phyloP scores from a whole-genome alignment of 768 basidiomycete species.

The Suillus plorans region DNA sequence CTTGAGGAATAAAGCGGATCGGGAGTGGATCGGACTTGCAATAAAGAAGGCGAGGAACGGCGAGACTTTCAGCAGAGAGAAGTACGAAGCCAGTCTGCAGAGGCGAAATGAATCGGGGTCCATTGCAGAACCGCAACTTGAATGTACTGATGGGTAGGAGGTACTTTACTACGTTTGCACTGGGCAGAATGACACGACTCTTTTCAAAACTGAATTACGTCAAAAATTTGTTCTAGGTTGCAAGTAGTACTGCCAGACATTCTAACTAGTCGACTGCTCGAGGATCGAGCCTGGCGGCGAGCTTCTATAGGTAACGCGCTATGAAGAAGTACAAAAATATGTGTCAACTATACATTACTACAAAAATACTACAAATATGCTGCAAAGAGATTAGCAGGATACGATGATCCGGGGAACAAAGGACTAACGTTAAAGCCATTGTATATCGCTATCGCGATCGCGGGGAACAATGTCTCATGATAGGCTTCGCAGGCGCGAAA shows the following conservation, averaged over 20 bases:
- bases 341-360: neutral
- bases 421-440: neutral
- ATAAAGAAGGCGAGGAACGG: slow-evolving; percentile 50
- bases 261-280: neutral
- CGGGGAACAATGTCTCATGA: slow-evolving; percentile 1
- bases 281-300: neutral
- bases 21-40: slow-evolving; percentile 51
- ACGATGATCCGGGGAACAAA: neutral
- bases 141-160: neutral
- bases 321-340: slow-evolving; percentile 1
- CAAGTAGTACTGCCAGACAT: neutral
- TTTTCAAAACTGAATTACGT: neutral
- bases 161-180: neutral
- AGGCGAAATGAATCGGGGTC: slow-evolving; percentile 39
- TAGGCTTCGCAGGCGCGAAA: slow-evolving; percentile 48
- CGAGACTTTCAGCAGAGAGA: slow-evolving; percentile 53
- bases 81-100: slow-evolving; percentile 52
- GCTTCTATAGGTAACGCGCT: neutral
- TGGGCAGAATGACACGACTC: neutral
- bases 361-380: slow-evolving; percentile 5
- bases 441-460: neutral
- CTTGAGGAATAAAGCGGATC: slow-evolving; percentile 58
- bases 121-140: slow-evolving; percentile 20
- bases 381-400: neutral
- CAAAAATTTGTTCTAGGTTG: neutral